These are phyloP conservation scores for Mycena kentingensis DNA, from an alignment of 768 basidiomycete genomes.

Conservation along the genomic window DNA sequence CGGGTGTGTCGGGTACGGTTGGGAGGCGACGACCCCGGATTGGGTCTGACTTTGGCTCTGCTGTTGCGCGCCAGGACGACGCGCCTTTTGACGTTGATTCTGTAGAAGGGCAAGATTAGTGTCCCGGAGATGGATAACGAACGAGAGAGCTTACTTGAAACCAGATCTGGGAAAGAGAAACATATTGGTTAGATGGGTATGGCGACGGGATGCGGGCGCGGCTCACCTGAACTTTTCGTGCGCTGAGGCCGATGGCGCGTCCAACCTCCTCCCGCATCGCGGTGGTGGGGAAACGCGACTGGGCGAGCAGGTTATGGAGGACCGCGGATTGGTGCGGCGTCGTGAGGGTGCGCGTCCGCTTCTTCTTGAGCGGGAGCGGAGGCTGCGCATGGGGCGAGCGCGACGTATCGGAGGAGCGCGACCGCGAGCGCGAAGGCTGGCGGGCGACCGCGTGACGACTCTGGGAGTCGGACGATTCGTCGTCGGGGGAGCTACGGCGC, in stretches of 20 bases:
- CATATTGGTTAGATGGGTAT: conserved; percentile 11
- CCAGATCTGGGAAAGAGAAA: conserved; percentile 81
- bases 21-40: conserved; percentile 60
- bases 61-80: conserved; percentile 55
- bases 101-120: conserved; percentile 33
- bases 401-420: not conserved
- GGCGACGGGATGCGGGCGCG: conserved; percentile 1
- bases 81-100: conserved; percentile 89
- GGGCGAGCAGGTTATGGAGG: conserved; percentile 82
- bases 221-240: conserved; percentile 86
- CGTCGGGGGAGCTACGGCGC: conserved; percentile 38
- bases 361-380: conserved; percentile 63
- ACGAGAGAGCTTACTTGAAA: conserved; percentile 64
- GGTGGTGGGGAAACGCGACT: conserved; percentile 91
- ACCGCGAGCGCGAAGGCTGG: conserved; percentile 1
- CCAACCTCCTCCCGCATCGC: conserved; percentile 88
- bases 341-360: conserved; percentile 80
- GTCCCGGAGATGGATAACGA: conserved; percentile 22
- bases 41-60: conserved; percentile 51
- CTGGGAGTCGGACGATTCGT: conserved; percentile 53
- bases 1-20: conserved; percentile 50
- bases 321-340: conserved; percentile 88
- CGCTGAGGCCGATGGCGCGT: conserved; percentile 83
- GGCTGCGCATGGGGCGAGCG: not conserved
- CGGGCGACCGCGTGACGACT: conserved; percentile 63